phyloP scores from a whole-genome alignment of 768 basidiomycete species.

The Hortiboletus campestris region DNA sequence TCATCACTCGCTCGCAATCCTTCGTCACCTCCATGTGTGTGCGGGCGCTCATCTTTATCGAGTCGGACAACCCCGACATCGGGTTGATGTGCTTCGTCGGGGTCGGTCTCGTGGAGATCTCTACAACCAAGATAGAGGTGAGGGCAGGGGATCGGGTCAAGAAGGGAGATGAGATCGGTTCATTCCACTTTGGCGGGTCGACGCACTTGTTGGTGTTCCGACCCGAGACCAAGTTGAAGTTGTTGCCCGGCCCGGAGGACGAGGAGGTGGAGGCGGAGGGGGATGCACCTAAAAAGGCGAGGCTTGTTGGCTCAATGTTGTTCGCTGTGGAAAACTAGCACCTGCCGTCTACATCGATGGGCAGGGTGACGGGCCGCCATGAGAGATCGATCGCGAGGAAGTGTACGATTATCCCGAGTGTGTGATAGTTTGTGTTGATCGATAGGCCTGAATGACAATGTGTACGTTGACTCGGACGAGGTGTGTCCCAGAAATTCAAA shows the following conservation, averaged over 20 bases:
- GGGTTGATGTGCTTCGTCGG: constrained; percentile 59
- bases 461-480: no score
- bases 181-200: constrained; percentile 65
- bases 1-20: not conserved
- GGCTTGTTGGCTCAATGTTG: constrained; percentile 9
- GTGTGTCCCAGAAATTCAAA: no score
- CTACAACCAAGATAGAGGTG: constrained; percentile 54
- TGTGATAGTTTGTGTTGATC: no score
- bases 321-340: constrained; percentile 10
- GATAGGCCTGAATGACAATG: no score
- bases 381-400: no score
- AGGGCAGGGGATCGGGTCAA: constrained; percentile 41
- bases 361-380: no score
- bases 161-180: constrained; percentile 58
- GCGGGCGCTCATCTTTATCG: constrained; percentile 57
- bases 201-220: constrained; percentile 48
- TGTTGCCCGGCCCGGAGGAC: constrained; percentile 6
- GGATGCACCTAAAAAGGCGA: not conserved
- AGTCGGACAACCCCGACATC: constrained; percentile 51
- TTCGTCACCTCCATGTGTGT: constrained; percentile 49
- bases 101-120: constrained; percentile 63
- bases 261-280: no score
- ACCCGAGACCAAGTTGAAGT: constrained; percentile 23
- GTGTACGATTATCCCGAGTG: no score
- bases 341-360: no score